Evolutionary conservation across 345 rosid genomes (phyloP).

Genomic region (Gossypium rotundifolium): DNA sequence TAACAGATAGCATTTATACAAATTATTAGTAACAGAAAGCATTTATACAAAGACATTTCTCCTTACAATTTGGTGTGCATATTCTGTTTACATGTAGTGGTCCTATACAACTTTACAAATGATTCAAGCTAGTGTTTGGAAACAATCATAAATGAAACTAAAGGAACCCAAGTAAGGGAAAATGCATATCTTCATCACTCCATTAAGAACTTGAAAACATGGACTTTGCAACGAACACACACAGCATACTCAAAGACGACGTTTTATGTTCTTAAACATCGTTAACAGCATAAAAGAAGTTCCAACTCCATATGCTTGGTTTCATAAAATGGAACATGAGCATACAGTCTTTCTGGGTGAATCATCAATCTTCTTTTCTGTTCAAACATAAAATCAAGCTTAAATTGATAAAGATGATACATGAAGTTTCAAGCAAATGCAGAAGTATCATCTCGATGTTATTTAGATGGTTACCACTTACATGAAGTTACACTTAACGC

Average conservation of each 20-base stretch:
- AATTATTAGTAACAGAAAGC: background rate
- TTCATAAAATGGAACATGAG: slow-evolving; percentile 79
- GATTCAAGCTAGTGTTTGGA: slow-evolving; percentile 21
- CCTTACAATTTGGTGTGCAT: slow-evolving; percentile 21
- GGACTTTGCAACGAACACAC: slow-evolving; percentile 21
- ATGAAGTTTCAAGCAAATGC: background rate
- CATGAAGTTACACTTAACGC: background rate
- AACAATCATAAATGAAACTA: background rate
- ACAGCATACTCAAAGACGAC: slow-evolving; percentile 17
- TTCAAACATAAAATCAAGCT: slow-evolving; percentile 18
- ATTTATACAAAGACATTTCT: slow-evolving; percentile 15
- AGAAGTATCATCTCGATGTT: background rate
- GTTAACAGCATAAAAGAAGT: slow-evolving; percentile 16
- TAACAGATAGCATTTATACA: background rate
- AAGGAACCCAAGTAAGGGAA: background rate
- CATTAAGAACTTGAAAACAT: slow-evolving; percentile 17
- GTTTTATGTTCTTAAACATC: slow-evolving; percentile 38
- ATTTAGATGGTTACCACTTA: background rate
- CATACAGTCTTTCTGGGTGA: slow-evolving; percentile 66
- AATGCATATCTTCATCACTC: slow-evolving; percentile 13
- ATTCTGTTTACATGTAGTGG: slow-evolving; percentile 25
- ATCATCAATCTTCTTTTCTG: slow-evolving; percentile 85
- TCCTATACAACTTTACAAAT: slow-evolving; percentile 38
- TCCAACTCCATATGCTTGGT: slow-evolving; percentile 10
- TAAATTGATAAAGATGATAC: background rate